Conservation (phyloP, 257 asterid species). For the Nicotiana tomentosiformis region DNA sequence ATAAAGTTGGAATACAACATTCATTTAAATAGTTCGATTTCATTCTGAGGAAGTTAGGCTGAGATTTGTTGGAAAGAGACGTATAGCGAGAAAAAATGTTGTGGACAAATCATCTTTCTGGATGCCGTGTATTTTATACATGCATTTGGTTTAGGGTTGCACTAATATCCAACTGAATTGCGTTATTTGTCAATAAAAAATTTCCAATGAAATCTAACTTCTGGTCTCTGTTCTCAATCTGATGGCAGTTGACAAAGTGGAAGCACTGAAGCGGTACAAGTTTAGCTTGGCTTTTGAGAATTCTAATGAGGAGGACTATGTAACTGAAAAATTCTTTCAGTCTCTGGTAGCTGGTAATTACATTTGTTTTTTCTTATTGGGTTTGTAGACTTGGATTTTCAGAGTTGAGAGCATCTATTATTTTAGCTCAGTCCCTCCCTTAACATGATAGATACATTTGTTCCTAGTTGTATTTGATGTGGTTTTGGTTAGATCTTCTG, state of each 20-base stretch:
- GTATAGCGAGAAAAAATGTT: background rate
- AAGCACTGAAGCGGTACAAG: slow-evolving; percentile 64
- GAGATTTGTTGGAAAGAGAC: background rate
- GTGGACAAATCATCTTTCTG: background rate
- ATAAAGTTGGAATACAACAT: background rate
- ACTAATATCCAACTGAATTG: background rate
- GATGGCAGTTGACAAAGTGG: slow-evolving; percentile 84
- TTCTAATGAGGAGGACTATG: slow-evolving; percentile 96
- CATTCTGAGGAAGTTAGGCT: background rate
- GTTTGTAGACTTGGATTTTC: background rate
- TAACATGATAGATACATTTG: background rate
- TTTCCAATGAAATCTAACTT: background rate
- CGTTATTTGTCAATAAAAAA: background rate
- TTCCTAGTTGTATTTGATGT: slow-evolving; percentile 1
- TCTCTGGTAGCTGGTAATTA: slow-evolving; percentile 92
- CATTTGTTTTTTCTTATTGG: slow-evolving; percentile 4
- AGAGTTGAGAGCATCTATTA: background rate
- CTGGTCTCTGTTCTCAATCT: slow-evolving; percentile 7
- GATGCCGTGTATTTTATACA: background rate
- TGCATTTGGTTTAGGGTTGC: background rate
- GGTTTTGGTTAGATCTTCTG: background rate
- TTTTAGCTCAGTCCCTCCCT: background rate
- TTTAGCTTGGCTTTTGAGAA: slow-evolving; percentile 98
- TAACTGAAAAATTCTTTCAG: slow-evolving; percentile 90
- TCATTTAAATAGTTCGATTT: background rate